Base-by-base conservation (phyloP, 129 eudicot species). In the Dittrichia graveolens region DNA sequence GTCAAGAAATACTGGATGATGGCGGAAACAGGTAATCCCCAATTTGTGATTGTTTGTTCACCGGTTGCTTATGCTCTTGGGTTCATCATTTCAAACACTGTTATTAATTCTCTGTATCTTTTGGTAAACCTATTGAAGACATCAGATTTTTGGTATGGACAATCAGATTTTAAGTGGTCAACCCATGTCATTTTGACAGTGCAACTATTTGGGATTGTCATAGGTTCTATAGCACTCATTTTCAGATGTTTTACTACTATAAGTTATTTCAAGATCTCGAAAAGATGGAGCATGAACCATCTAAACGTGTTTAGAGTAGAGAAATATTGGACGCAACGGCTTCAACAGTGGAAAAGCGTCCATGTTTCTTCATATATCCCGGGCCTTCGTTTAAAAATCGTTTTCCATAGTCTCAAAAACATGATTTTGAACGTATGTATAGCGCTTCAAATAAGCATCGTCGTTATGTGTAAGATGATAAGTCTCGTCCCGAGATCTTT, bases 21-120 rank as follows among this genome's bases (percentile, higher is more conserved):
- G 85, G 81, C 81, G 16, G 69, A 71, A 57, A 81, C 74, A 0
- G 80, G 84, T 7, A 74, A 38, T 40, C 84, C 80, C 7, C 80
- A 74, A 61, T 74, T 74, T 67, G 59, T 39, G 47, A 44, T 77
- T 65, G 79, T 75, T 0, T 69, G 78, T 56, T 81, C 82, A 31
- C 53, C 44, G 5, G 41, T 76, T 38, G 41, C 61, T 43, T 49
- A 47, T 71, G 47, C 78, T 9, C 31, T 74, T 19, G 78, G 78
- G 57, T 57, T 47, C 6, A 24, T 81, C 14, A 14, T 49, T 19
- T 11, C 12, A 5, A 0, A 4, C 13, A 2, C 15, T 61, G 52
- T 42, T 61, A 5, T 6, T 8, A 0, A 1, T 18, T n/a, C 69
- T 1, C 0, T 31, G 13, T 0, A 0, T 3, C 0, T 5, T 35